Evolutionary conservation across 1,139 yeast genomes (phyloP), one percentile per base, ranked within the genome.

Genomic region (Lodderomyces margitis): DNA sequence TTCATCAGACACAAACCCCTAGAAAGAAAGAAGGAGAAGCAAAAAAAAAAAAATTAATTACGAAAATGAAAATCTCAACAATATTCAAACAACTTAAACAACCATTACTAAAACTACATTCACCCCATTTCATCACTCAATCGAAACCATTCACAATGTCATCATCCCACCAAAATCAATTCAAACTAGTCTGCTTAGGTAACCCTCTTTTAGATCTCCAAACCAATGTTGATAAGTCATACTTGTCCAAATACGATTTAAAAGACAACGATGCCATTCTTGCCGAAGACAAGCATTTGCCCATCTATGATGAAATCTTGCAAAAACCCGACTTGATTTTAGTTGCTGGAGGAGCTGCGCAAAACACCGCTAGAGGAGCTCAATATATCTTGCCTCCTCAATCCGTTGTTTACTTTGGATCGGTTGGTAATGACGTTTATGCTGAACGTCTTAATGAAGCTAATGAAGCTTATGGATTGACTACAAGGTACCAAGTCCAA

Each of bases 291-390:
- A 79, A 83, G 66, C 97, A 88, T 70, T 68, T 83, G 79, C 87
- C 91, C 44, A 87, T 92, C 62, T 92, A 74, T 64, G 83, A 78
- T 45, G 98, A 91, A 67, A 77, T 86, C 53, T 70, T 87, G 50
- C 65, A 74, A 40, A 70, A 72, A 62, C 72, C 78, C 34, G 80
- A 75, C 48, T 82, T 87, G 53, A 79, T 81, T 59, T 70, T 82
- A 50, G 80, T 92, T 55, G 98, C 99, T 48, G 99, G 99, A 55
- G 99, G 99, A 64, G 98, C 99, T 55, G 98, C 98, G 47, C 99
- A 92, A 73, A 92, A 92, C 74, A 83, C 98, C 50, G 97, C 98
- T 46, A 83, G 99, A 72, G 99, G 96, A 60, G 98, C 98, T 41
- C 97, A 92, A 62, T 91, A 88, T 70, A 70, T 88, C 50, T 75